Percentiles rank a stretch among this genome's conserved stretches.
phyloP scores from a whole-genome alignment of 768 basidiomycete species.

The Tulasnella calospora region DNA sequence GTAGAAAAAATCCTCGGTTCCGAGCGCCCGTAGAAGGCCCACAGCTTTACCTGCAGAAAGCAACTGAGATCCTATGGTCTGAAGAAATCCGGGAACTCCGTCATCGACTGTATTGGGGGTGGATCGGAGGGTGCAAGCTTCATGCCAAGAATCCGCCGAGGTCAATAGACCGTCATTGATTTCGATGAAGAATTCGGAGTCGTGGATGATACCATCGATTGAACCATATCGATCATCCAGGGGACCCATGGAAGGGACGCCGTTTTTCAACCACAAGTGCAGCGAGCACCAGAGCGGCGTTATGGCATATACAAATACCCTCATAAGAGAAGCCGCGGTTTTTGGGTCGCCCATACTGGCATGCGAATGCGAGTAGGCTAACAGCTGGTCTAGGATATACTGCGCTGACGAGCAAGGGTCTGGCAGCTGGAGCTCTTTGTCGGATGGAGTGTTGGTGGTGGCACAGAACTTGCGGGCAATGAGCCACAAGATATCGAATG shows the following conservation, averaged over 20 bases:
- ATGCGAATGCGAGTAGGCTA: slow-evolving; percentile 54
- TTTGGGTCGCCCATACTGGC: slow-evolving; percentile 53
- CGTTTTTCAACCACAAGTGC: slow-evolving; percentile 64
- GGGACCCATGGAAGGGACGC: slow-evolving; percentile 49
- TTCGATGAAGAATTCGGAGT: slow-evolving; percentile 79
- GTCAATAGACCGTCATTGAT: slow-evolving; percentile 51
- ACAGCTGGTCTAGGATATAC: slow-evolving; percentile 57
- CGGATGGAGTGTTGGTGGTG: slow-evolving; percentile 33
- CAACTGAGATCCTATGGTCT: slow-evolving; percentile 35
- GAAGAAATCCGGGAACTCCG: neutral
- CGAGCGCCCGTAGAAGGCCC: slow-evolving; percentile 65
- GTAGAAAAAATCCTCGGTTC: slow-evolving; percentile 28
- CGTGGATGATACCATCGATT: slow-evolving; percentile 36
- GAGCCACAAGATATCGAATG: slow-evolving; percentile 53
- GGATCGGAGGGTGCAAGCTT: slow-evolving; percentile 57
- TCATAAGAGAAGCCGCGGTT: slow-evolving; percentile 54
- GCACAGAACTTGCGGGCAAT: slow-evolving; percentile 41
- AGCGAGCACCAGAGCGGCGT: slow-evolving; percentile 74
- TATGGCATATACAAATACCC: slow-evolving; percentile 56
- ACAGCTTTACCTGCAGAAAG: slow-evolving; percentile 70
- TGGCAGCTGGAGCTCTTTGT: slow-evolving; percentile 27
- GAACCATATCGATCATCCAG: slow-evolving; percentile 33
- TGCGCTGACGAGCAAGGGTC: slow-evolving; percentile 40
- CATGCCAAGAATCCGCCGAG: slow-evolving; percentile 72
- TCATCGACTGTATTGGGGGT: slow-evolving; percentile 6